These are phyloP conservation scores for Dovyalis caffra DNA, from an alignment of 345 rosid genomes.

Conservation along the genomic window DNA sequence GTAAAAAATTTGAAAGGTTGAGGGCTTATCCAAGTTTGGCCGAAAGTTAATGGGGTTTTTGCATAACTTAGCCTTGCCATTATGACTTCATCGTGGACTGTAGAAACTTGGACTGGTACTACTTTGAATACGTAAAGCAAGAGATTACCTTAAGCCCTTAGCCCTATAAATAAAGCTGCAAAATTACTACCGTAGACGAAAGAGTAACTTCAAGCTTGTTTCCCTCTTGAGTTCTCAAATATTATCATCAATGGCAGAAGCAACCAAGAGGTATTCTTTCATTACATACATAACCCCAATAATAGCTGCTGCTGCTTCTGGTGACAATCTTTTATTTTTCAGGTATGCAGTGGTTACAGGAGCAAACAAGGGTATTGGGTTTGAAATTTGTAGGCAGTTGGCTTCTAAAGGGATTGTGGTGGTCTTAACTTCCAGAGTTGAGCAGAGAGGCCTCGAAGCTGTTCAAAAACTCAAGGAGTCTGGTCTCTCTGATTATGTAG, in stretches of 20 bases:
- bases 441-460: neutral
- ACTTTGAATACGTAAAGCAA: neutral
- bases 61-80: too few species aligned
- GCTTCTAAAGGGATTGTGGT: constrained; percentile 15
- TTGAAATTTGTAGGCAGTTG: constrained; percentile 16
- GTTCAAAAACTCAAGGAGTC: too few species aligned
- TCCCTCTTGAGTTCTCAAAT: neutral
- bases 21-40: too few species aligned
- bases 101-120: neutral
- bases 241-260: constrained; percentile 4
- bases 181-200: neutral
- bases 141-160: neutral
- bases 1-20: too few species aligned
- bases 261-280: constrained; percentile 7
- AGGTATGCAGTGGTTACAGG: constrained; percentile 36
- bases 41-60: too few species aligned
- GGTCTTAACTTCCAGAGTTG: constrained; percentile 14
- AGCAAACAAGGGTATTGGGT: constrained; percentile 37
- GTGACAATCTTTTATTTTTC: neutral
- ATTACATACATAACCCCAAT: neutral
- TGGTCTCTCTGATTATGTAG: too few species aligned
- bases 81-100: too few species aligned
- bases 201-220: neutral
- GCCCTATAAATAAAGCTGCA: neutral
- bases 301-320: neutral